Base-by-base conservation (phyloP, 1,284 basidiomycete genomes). In the Fomitiporia mediterranea region DNA sequence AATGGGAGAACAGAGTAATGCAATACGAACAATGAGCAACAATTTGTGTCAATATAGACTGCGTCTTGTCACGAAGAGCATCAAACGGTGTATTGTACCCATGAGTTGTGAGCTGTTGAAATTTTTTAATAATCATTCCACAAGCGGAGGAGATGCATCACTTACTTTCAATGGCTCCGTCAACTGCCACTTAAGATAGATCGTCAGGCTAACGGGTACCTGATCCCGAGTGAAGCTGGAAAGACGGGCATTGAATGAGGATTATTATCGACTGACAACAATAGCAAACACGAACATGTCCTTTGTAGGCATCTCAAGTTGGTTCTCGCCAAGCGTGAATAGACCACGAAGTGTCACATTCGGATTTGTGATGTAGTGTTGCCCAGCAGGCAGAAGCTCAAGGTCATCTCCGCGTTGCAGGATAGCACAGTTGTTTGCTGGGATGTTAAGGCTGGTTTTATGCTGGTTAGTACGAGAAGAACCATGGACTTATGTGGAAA, bases 21-120 rank as follows among this genome's bases (percentile, higher is more conserved):
- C 23, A 53, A 39, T 72, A 77, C 70, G 72, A 72, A 67, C 83
- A 71, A 66, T 89, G 88, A 2, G 86, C 83, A 21, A 91, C 85
- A 39, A 91, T 89, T 68, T 91, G 89, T 0, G 88, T 91, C 49
- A 91, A 69, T 59, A 91, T 90, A 1, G 85, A 89, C 67, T 91
- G 88, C 0, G 89, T 87, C 72, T 91, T 91, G 69, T 91, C 88
- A 42, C 75, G 74, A 44, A 91, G 77, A 0, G 89, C 88, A 63
- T 91, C 89, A 63, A 89, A 91, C 6, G 89, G 88, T 0, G 86
- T 89, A 60, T 81, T 79, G 66, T 91, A 91, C 17, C 89, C 89
- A 65, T 91, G 89, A 1, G 80, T 85, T 1, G 88, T 84, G 38
- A 91, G 75, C 68, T 72, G 48, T 30, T 23, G 19, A 44, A 27